Base-by-base conservation (phyloP, 257 asterid genomes). In the Ophiorrhiza pumila region DNA sequence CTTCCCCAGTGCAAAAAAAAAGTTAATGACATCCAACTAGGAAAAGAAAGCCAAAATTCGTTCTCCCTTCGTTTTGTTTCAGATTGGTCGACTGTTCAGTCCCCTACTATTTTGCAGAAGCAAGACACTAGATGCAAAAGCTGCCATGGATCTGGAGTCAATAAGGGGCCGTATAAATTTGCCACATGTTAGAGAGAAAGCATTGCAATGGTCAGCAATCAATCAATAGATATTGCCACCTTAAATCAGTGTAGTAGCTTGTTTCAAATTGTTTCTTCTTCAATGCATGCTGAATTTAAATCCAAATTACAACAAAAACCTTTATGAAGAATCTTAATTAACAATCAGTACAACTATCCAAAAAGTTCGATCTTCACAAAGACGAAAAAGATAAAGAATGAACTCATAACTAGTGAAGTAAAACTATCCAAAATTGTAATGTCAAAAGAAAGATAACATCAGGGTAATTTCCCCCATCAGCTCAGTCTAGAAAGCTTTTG, bases 391-490 rank as follows among this genome's bases (percentile, higher is more conserved):
- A 53, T n/a, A n/a, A 6, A 39, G 7, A 23, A 37, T 46, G 29
- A 55, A 70, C 39, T 53, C 29, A 68, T 32, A 47, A n/a, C 35
- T n/a, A 35, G 17, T 58, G 15, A 52, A 14, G 53, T 52, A 20
- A 53, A 23, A 52, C 52, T 43, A 55, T 70, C 42, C 53, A 49
- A 63, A 63, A 62, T 49, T 73, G 42, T 23, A 27, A 31, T 46
- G 63, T 56, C 78, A 7, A 43, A 31, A 39, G 58, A 49, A 22
- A 14, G 41, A 50, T 4, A 41, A 67, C 57, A 64, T 37, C 31
- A n/a, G 20, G 8, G 57, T 41, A 13, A 64, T 50, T 41, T 41
- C 60, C 66, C 43, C 55, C 15, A n/a, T 74, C 77, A 39, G 57
- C 65, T 25, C 25, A 58, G 18, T 32, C 55, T 29, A 29, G 49